Percentiles rank a stretch among this genome's conserved stretches.
Conservation (phyloP, 2,329 filamentous ascomycete genomes). For the Calonectria crousiana region DNA sequence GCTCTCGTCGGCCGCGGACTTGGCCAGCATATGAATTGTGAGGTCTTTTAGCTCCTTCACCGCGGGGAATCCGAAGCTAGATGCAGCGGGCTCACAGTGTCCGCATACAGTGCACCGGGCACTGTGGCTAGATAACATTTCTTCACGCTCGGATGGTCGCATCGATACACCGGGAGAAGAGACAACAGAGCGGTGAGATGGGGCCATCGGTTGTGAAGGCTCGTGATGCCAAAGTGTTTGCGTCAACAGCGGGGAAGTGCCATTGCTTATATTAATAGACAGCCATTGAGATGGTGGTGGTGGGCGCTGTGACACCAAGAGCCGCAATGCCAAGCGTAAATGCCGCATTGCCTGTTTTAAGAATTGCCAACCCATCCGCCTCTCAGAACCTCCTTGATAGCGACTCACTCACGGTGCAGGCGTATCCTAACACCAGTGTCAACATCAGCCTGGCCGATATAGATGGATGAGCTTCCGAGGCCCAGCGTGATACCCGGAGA, state of each 20-base stretch:
- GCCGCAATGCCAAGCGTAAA: not conserved
- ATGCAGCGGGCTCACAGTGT: not conserved
- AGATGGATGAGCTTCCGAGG: not conserved
- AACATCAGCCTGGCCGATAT: not conserved
- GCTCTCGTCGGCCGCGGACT: slow-evolving; percentile 14
- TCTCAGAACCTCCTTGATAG: not conserved
- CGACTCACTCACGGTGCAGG: no score
- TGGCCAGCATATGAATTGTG: not conserved
- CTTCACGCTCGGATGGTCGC: not conserved
- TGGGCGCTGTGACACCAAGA: not conserved
- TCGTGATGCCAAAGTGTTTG: not conserved
- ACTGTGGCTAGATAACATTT: slow-evolving; percentile 25
- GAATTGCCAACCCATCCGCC: not conserved
- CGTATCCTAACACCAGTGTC: not conserved
- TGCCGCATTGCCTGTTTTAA: not conserved
- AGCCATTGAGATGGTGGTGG: not conserved
- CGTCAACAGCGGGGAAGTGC: not conserved
- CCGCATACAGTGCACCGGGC: slow-evolving; percentile 14
- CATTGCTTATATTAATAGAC: not conserved
- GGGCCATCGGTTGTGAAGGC: not conserved
- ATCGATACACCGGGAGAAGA: not conserved
- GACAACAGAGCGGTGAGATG: slow-evolving; percentile 1
- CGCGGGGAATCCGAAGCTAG: slow-evolving; percentile 22
- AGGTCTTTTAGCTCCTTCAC: not conserved
- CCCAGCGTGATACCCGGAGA: not conserved